These are phyloP conservation scores for Pyrus hybrid DNA, from an alignment of 331 rosid genomes.

Conservation along the genomic window DNA sequence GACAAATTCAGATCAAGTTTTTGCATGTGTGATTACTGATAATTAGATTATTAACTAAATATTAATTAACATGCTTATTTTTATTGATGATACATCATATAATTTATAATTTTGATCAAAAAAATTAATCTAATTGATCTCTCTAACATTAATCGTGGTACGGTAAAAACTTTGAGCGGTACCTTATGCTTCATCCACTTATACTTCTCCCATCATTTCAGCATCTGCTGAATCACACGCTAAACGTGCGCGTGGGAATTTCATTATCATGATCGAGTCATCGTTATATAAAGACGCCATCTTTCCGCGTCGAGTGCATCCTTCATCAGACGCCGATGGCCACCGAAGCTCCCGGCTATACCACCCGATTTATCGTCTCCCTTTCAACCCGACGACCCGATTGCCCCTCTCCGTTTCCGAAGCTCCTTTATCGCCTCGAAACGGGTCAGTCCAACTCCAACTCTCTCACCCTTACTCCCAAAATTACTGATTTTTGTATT, in stretches of 20 bases:
- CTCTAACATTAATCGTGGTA: too few relatives aligned
- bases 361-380: conserved; percentile 10
- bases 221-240: background rate
- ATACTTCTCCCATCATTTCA: too few relatives aligned
- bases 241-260: background rate
- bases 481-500: background rate
- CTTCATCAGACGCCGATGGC: conserved; percentile 43
- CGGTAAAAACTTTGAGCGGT: too few relatives aligned
- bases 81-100: too few relatives aligned
- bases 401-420: conserved; percentile 1
- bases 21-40: too few relatives aligned
- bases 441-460: conserved; percentile 11
- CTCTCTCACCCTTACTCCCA: background rate
- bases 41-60: too few relatives aligned
- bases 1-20: too few relatives aligned
- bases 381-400: conserved; percentile 20
- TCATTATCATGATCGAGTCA: background rate
- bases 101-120: too few relatives aligned
- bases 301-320: background rate
- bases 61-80: too few relatives aligned
- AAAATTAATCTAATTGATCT: too few relatives aligned
- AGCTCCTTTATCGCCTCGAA: conserved; percentile 8
- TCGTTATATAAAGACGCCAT: background rate
- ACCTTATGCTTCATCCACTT: too few relatives aligned
- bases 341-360: conserved; percentile 25